Evolutionary conservation across 1,284 basidiomycete species (phyloP).

Genomic region (Melampsora occidentalis): DNA sequence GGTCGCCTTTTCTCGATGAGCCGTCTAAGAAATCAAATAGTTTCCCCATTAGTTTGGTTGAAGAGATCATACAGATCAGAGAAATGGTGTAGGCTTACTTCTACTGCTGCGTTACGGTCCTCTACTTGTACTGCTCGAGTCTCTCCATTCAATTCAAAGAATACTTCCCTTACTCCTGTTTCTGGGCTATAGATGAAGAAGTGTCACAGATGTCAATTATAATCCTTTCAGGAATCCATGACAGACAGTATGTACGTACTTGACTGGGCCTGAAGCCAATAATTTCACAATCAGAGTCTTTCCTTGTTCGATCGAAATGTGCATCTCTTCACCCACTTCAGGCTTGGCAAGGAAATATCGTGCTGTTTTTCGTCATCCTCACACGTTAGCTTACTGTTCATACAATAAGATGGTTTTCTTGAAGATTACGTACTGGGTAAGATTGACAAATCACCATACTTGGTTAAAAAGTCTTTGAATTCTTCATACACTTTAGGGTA

Average conservation of each 20-base stretch:
- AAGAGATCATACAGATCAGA: neutral
- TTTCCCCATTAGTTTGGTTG: neutral
- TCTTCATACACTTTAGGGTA: constrained; percentile 71
- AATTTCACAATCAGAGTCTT: constrained; percentile 95
- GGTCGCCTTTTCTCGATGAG: constrained; percentile 89
- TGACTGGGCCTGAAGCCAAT: constrained; percentile 89
- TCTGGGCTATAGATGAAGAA: too few relatives aligned
- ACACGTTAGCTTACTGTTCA: neutral
- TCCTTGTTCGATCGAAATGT: constrained; percentile 93
- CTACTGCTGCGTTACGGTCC: constrained; percentile 92
- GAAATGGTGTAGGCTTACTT: constrained; percentile 52
- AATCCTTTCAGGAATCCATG: neutral
- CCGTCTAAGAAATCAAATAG: constrained; percentile 57
- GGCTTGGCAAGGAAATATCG: constrained; percentile 96
- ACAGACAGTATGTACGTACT: constrained; percentile 53
- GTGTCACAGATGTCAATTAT: neutral
- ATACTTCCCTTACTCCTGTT: constrained; percentile 88
- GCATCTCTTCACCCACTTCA: constrained; percentile 88
- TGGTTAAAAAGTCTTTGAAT: constrained; percentile 27
- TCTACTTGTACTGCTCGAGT: constrained; percentile 88
- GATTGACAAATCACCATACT: constrained; percentile 38
- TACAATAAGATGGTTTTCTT: neutral
- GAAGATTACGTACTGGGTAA: constrained; percentile 15
- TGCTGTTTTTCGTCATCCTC: constrained; percentile 66
- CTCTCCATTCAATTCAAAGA: constrained; percentile 74